Evolutionary conservation across 768 basidiomycete species (phyloP), one percentile per base, ranked within the genome.

Genomic region (Tephrocybe sp.): DNA sequence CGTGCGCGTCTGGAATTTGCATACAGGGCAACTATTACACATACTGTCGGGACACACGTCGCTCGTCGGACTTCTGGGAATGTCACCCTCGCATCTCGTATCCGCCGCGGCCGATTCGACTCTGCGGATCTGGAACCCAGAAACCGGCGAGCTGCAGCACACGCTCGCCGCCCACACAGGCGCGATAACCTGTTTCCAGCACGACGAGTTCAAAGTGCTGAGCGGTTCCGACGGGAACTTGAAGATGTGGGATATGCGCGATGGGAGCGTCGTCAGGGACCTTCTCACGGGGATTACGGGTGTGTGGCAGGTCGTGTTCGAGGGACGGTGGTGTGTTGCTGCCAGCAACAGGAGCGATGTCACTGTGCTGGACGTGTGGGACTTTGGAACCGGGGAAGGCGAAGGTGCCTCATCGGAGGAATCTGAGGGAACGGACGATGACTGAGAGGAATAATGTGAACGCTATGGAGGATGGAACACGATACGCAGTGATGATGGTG

Each of bases 121-220:
- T 0, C 73, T 99, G 7, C 85, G 95, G 8, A 82, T 98, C 35
- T 98, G 96, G 96, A 88, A 98, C 62, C 90, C 94, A 1, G 83
- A 86, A 33, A 82, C 82, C 0, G 92, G 92, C 49, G 84, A 85
- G 51, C 75, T 91, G 26, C 83, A 80, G 34, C 87, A 94, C 58
- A 85, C 87, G 0, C 80, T 99, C 26, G 85, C 87, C 3, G 92
- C 90, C 1, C 96, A 98, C 66, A 89, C 88, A 5, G 96, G 95
- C 17, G 94, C 96, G n/a, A 98, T 99, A 59, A 98, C 97, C 14
- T 99, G 96, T 71, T 98, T 98, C 78, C 93, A 96, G 68, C 94
- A 97, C 59, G 96, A 98, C 66, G 95, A 98, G 65, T 92, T 91
- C 75, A 98, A 97, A 65, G 92, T 98, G 39, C 78, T 99, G 23